phyloP scores from a whole-genome alignment of 2,329 filamentous ascomycete genomes.

The Microdochium bolleyi region DNA sequence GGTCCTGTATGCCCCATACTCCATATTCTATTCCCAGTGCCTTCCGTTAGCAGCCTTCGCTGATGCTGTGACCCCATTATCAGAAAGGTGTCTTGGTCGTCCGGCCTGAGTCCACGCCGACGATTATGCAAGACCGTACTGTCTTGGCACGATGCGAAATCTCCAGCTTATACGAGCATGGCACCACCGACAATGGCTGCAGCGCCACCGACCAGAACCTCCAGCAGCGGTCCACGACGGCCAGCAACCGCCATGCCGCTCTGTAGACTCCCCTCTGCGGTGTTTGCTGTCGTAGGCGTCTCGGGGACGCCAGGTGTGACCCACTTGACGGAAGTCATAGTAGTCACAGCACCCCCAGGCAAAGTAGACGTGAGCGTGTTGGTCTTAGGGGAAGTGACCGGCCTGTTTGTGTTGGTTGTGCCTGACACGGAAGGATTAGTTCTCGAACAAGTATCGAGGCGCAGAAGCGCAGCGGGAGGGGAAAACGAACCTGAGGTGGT shows the following conservation, averaged over 20 bases:
- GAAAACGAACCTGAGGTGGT: not conserved
- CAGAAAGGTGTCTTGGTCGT: too few species aligned
- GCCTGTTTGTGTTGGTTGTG: not conserved
- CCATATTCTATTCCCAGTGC: too few species aligned
- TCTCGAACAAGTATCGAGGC: too few species aligned
- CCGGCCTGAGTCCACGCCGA: too few species aligned
- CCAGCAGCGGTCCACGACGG: constrained; percentile 7
- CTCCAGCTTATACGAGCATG: constrained; percentile 7
- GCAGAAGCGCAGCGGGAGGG: too few species aligned
- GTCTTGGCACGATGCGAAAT: too few species aligned
- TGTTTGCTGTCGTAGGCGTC: constrained; percentile 8
- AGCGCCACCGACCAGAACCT: constrained; percentile 11
- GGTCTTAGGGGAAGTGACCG: not conserved
- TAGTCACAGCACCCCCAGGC: constrained; percentile 17
- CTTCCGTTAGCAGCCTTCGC: too few species aligned
- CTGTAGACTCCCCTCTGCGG: constrained; percentile 14
- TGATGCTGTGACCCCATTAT: too few species aligned
- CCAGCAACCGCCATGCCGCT: constrained; percentile 8
- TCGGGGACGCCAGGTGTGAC: constrained; percentile 13
- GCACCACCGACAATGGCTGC: constrained; percentile 13
- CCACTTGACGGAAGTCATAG: constrained; percentile 18
- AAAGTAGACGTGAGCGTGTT: constrained; percentile 17
- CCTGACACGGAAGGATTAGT: not conserved
- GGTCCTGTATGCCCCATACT: too few species aligned
- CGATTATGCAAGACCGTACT: too few species aligned